A percentile compares a stretch with the other conserved stretches of the same genome.
These are phyloP conservation scores for Saccharomycopsis lassenensis DNA, from an alignment of 805 yeast species.

Conservation along the genomic window DNA sequence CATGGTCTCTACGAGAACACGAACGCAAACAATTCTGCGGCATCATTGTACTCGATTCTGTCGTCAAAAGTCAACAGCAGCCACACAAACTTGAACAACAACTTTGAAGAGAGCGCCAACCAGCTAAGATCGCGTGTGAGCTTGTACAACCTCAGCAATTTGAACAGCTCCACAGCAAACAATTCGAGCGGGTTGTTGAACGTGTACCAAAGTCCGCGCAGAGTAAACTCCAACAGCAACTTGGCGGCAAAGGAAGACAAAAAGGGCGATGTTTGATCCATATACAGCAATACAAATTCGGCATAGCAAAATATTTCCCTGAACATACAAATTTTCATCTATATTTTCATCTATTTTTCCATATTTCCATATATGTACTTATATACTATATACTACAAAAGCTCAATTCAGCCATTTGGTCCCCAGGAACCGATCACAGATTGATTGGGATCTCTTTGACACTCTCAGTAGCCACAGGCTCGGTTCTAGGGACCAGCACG, in stretches of 20 bases:
- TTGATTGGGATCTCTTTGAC: too few species aligned
- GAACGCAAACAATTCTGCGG: slow-evolving; percentile 8
- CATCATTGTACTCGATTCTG: slow-evolving; percentile 7
- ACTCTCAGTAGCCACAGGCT: too few species aligned
- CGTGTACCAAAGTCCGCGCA: neutral
- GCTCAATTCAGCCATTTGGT: too few species aligned
- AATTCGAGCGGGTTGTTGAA: neutral
- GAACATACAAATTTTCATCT: too few species aligned
- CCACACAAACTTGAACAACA: neutral
- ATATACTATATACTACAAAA: too few species aligned
- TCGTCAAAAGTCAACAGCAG: slow-evolving; percentile 2
- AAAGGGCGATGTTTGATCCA: too few species aligned
- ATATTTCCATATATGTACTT: too few species aligned
- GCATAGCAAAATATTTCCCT: too few species aligned
- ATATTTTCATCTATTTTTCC: too few species aligned
- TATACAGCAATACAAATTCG: too few species aligned
- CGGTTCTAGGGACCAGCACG: slow-evolving; percentile 7
- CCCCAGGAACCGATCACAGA: too few species aligned
- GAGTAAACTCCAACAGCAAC: neutral
- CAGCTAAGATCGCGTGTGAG: slow-evolving; percentile 16
- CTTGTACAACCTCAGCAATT: slow-evolving; percentile 12
- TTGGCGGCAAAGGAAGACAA: too few species aligned
- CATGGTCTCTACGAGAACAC: slow-evolving; percentile 7
- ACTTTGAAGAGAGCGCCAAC: neutral
- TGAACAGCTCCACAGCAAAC: neutral